Percentiles rank a stretch among this genome's conserved stretches.
Conservation (phyloP, 75 land plant species). For the Adiantum capillusveneris region DNA sequence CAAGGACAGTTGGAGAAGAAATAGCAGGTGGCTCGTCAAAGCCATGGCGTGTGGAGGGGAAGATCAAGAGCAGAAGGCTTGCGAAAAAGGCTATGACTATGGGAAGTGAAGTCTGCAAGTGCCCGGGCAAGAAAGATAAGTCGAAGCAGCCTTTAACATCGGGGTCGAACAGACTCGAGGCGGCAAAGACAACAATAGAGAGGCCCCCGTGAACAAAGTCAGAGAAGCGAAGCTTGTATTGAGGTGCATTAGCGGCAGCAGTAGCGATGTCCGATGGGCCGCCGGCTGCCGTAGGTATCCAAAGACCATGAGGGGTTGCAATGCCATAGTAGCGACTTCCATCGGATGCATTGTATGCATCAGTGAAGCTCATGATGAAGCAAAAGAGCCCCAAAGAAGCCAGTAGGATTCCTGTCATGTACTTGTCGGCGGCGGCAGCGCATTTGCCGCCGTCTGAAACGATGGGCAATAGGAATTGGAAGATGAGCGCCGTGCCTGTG, state of each 20-base stretch:
- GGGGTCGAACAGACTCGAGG: conserved; percentile 28
- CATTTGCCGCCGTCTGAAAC: conserved; percentile 53
- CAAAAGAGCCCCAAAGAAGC: conserved; percentile 35
- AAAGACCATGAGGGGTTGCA: conserved; percentile 36
- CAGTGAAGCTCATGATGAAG: conserved; percentile 38
- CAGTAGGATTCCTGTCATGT: too few species aligned
- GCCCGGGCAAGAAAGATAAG: not conserved
- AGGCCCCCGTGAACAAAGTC: conserved; percentile 52
- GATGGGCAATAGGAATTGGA: conserved; percentile 50
- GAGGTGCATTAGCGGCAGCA: conserved; percentile 14
- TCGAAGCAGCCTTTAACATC: conserved; percentile 42
- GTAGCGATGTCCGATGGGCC: not conserved
- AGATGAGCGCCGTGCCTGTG: conserved; percentile 53
- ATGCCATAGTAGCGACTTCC: conserved; percentile 44
- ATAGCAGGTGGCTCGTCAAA: conserved; percentile 40
- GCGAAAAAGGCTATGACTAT: conserved; percentile 35
- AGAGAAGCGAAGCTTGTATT: conserved; percentile 36
- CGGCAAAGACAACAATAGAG: conserved; percentile 38
- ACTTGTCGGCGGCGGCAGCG: conserved; percentile 1
- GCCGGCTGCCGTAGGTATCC: conserved; percentile 8
- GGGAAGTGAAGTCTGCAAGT: conserved; percentile 36
- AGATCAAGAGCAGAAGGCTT: conserved; percentile 30
- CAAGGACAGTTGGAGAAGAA: too few species aligned
- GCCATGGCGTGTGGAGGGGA: conserved; percentile 57
- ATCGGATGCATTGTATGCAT: conserved; percentile 33